Conservation (phyloP, 225 moss, liverwort and hornwort species). For the Climacium dendroides region DNA sequence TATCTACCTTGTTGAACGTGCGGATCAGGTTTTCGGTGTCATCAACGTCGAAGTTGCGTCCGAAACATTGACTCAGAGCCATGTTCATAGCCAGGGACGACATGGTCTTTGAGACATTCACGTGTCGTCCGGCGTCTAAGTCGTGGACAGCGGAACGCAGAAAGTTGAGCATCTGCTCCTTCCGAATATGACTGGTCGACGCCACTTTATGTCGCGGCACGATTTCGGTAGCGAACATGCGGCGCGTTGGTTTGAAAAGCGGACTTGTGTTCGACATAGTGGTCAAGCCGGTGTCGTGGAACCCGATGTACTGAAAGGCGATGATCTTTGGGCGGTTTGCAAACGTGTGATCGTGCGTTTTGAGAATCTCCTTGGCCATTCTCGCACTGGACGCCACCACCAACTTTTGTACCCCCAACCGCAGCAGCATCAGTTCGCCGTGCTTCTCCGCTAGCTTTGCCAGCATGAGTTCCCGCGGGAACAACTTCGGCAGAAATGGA, state of each 20-base stretch:
- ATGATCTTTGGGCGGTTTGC: not conserved
- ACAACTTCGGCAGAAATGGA: not conserved
- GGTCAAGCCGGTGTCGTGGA: not conserved
- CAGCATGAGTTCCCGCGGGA: not conserved
- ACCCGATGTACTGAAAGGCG: not conserved
- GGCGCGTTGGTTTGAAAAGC: not conserved
- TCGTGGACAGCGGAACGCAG: constrained; percentile 10
- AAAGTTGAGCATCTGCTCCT: not conserved
- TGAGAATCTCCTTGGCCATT: constrained; percentile 10
- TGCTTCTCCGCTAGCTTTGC: not conserved
- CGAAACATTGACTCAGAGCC: not conserved
- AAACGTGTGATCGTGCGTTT: constrained; percentile 5
- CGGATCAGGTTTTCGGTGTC: not conserved
- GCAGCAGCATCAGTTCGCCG: constrained; percentile 4
- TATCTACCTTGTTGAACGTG: not conserved
- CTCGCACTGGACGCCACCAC: constrained; percentile 9
- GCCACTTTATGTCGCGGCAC: not conserved
- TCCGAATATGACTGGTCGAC: not conserved
- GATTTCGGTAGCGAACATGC: constrained; percentile 1
- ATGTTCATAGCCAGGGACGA: not conserved
- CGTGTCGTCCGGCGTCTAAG: constrained; percentile 1
- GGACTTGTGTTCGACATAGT: not conserved
- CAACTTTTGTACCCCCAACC: not conserved
- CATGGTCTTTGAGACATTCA: constrained; percentile 2
- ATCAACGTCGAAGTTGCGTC: not conserved